Percentiles rank a stretch among this genome's conserved stretches.
Conservation (phyloP, 768 basidiomycete species). For the Rhodotorula diobovata region DNA sequence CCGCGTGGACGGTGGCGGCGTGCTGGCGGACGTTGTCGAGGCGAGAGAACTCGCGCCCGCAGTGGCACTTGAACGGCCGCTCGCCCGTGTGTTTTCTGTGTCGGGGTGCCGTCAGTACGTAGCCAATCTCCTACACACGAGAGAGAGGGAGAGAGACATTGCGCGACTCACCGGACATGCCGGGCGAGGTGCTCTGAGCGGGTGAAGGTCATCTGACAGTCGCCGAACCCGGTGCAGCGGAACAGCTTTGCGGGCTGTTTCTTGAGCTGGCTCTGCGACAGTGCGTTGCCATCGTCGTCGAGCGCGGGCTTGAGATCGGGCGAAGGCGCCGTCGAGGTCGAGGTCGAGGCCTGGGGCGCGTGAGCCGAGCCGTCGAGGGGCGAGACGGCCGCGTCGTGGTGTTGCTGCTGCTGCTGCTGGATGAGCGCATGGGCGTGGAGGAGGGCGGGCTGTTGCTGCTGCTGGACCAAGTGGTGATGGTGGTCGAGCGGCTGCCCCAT, state of each 20-base stretch:
- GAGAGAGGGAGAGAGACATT: neutral
- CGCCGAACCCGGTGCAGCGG: slow-evolving; percentile 88
- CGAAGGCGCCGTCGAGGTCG: too few species aligned
- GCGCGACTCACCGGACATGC: slow-evolving; percentile 79
- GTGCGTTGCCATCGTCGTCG: neutral
- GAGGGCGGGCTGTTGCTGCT: neutral
- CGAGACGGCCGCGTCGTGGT: neutral
- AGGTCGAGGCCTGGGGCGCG: neutral
- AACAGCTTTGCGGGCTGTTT: slow-evolving; percentile 51
- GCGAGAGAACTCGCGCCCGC: slow-evolving; percentile 88
- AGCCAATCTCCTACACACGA: neutral
- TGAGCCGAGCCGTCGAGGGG: neutral
- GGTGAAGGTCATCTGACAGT: slow-evolving; percentile 94
- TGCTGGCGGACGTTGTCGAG: slow-evolving; percentile 97
- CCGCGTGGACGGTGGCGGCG: slow-evolving; percentile 94
- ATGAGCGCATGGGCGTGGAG: neutral
- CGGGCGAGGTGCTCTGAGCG: slow-evolving; percentile 91
- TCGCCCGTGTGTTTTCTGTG: slow-evolving; percentile 95
- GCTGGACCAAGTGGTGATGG: neutral
- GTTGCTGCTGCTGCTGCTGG: too few species aligned
- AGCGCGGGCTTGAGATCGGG: neutral
- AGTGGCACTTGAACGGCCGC: slow-evolving; percentile 92
- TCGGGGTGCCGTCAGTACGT: neutral
- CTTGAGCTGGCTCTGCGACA: neutral
- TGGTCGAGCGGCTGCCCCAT: neutral